Base-by-base conservation (phyloP, 768 basidiomycete genomes). In the Trametes maxima region DNA sequence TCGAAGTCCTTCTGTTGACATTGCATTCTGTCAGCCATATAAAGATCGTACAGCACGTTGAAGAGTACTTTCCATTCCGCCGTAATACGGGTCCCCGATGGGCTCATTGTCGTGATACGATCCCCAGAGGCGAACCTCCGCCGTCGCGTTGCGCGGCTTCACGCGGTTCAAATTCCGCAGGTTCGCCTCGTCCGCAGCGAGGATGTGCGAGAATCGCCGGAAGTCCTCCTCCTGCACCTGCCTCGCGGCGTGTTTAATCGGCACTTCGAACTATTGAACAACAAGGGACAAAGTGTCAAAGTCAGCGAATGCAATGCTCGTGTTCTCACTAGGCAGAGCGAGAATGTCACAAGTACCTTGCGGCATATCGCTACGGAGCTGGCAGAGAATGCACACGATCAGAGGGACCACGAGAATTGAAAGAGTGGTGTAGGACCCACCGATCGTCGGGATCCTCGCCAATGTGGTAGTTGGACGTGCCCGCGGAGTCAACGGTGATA, bases 21-120 rank as follows among this genome's bases (percentile, higher is more conserved):
- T 46, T 53, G 16, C 37, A 47, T 24, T 19, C 42, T 25, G 19
- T 48, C 1, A 46, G 35, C 37, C n/a, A 5, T 42, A 35, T n/a
- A 10, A 35, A 44, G 10, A 39, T 46, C 47, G n/a, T 21, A 61
- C 24, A 46, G 17, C 25, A 50, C 44, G 4, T 5, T 14, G 19
- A 19, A 17, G 37, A 36, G 21, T 39, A 74, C 84, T 69, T 70
- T 88, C 86, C 33, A 78, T 76, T 36, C 84, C 84, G 13, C 87
- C 90, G 63, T 92, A 94, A 72, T 94, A 96, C 5, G 95, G 95
- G 72, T 96, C 95, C 12, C 80, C 78, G 63, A 97, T 94, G 17
- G 86, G 79, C 68, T 82, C 82, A 48, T 79, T 77, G 69, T 90
- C 89, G 5, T 86, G 74, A 70, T 88, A 92, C 5, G 89, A 88